Percentiles rank a stretch among this genome's conserved stretches.
phyloP scores from a whole-genome alignment of 768 basidiomycete species.

The Leccinellum albellum region DNA sequence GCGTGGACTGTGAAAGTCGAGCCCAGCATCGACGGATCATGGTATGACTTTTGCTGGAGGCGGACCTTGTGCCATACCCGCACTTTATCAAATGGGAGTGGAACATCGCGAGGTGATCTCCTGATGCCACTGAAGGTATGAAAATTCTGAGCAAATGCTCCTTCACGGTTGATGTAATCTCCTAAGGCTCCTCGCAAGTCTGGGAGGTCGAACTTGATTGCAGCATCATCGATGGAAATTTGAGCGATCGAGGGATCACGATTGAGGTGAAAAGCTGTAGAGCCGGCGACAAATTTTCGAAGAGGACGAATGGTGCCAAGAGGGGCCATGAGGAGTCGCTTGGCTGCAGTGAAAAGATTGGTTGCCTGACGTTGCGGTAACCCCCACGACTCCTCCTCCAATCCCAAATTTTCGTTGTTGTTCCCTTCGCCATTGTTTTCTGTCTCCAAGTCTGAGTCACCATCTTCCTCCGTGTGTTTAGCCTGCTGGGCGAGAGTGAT shows the following conservation, averaged over 20 bases:
- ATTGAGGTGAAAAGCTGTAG: background rate
- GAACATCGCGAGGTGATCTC: background rate
- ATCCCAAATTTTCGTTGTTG: too few relatives aligned
- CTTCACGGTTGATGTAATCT: background rate
- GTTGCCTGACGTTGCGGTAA: background rate
- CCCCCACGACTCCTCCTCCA: background rate
- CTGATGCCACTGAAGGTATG: background rate
- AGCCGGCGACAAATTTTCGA: background rate
- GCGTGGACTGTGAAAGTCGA: background rate
- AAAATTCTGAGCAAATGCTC: background rate
- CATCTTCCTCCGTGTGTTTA: background rate
- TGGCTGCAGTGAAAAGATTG: background rate
- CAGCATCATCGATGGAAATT: background rate
- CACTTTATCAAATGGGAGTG: background rate
- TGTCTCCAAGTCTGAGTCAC: background rate
- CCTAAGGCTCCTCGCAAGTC: background rate
- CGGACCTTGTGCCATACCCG: background rate
- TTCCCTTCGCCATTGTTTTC: background rate
- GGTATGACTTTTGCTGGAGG: background rate
- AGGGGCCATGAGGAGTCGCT: background rate
- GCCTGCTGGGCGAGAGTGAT: background rate
- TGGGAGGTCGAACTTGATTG: background rate
- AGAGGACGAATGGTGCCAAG: background rate
- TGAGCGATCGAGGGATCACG: background rate
- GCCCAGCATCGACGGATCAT: background rate